Percentiles rank a stretch among this genome's conserved stretches.
Evolutionary conservation across 257 asterid species (phyloP).

Genomic region (Forsythia viridissima): DNA sequence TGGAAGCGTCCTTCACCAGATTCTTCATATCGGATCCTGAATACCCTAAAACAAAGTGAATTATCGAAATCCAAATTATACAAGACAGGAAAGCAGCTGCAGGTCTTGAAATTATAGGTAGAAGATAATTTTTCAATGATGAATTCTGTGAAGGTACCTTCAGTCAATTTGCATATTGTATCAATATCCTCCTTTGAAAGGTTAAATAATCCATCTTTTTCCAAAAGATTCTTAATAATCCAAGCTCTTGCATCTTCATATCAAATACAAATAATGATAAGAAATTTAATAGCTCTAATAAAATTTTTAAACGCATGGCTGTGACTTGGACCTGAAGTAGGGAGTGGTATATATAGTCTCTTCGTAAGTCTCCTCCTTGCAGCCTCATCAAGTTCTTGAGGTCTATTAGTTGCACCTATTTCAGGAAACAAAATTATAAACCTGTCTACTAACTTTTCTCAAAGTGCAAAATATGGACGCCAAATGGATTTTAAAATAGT

Average conservation of each 20-base stretch:
- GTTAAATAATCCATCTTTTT: constrained; percentile 82
- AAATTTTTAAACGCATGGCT: not conserved
- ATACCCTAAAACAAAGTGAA: constrained; percentile 57
- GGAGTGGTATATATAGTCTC: constrained; percentile 95
- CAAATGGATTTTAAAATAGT: not conserved
- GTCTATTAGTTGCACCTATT: constrained; percentile 97
- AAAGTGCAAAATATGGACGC: not conserved
- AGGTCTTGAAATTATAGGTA: constrained; percentile 17
- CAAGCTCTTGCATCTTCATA: constrained; percentile 91
- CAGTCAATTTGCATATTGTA: constrained; percentile 73
- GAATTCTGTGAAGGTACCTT: constrained; percentile 48
- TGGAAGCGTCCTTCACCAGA: constrained; percentile 96
- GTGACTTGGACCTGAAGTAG: constrained; percentile 73
- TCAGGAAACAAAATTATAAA: constrained; percentile 17
- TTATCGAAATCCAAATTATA: not conserved
- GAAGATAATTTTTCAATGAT: constrained; percentile 20
- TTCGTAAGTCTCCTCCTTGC: constrained; percentile 98
- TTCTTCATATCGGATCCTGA: constrained; percentile 99
- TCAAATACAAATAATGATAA: constrained; percentile 23
- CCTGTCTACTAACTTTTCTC: not conserved
- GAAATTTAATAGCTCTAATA: constrained; percentile 15
- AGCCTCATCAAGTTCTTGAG: constrained; percentile 99
- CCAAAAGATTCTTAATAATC: constrained; percentile 81
- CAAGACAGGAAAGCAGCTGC: constrained; percentile 2
- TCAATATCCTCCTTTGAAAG: constrained; percentile 74